phyloP scores from a whole-genome alignment of 2,329 filamentous ascomycete genomes.

The Helicocarpus griseus region DNA sequence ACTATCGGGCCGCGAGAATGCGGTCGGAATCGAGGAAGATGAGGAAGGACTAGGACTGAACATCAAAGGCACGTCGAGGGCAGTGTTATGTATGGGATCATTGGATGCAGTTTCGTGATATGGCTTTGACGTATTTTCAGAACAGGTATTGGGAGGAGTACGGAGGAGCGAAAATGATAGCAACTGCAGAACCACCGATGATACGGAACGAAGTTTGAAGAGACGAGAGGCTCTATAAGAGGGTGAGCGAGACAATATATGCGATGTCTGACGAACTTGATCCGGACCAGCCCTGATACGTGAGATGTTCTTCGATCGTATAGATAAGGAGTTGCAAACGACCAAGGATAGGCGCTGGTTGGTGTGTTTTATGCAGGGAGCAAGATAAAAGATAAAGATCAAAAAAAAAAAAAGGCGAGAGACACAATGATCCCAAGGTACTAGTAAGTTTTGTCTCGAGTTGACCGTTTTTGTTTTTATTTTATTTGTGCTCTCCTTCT shows the following conservation, averaged over 20 bases:
- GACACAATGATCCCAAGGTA: neutral
- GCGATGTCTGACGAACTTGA: neutral
- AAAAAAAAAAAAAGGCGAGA: neutral
- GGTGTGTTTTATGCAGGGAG: neutral
- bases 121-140: neutral
- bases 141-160: neutral
- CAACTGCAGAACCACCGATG: too few species aligned
- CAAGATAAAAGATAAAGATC: neutral
- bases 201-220: neutral
- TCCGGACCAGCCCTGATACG: too few species aligned
- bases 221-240: neutral
- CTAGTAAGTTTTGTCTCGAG: too few species aligned
- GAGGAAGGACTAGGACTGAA: conserved; percentile 15
- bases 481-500: too few species aligned
- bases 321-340: neutral
- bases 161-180: neutral
- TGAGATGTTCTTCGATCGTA: neutral
- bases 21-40: conserved; percentile 6
- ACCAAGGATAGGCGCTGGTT: neutral
- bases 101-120: neutral
- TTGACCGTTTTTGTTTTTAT: too few species aligned
- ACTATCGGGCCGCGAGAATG: neutral
- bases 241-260: neutral
- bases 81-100: conserved; percentile 1
- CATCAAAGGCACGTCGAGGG: conserved; percentile 12